phyloP scores from a whole-genome alignment of 2,329 filamentous ascomycete species.

The Sclerotinia trifoliorum region DNA sequence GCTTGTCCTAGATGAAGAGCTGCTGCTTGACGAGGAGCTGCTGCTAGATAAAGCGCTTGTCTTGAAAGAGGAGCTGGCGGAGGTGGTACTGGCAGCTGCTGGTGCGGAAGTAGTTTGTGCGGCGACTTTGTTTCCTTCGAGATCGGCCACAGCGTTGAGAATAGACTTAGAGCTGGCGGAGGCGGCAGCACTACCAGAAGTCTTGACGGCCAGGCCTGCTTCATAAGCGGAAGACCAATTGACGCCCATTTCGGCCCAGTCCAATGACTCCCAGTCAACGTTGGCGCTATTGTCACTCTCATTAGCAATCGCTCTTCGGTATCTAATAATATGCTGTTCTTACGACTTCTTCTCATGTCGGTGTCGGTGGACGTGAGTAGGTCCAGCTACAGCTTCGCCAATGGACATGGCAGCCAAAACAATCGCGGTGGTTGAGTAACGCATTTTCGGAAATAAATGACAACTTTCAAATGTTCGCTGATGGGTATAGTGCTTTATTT shows the following conservation, averaged over 20 bases:
- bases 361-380: slow-evolving; percentile 37
- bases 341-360: slow-evolving; percentile 40
- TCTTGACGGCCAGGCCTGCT: slow-evolving; percentile 27
- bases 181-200: slow-evolving; percentile 9
- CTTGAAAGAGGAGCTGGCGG: slow-evolving; percentile 2
- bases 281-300: not conserved
- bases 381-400: slow-evolving; percentile 37
- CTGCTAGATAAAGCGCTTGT: not conserved
- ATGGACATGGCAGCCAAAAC: slow-evolving; percentile 37
- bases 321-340: slow-evolving; percentile 15
- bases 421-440: slow-evolving; percentile 36
- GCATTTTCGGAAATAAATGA: slow-evolving; percentile 33
- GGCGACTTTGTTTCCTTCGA: not conserved
- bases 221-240: slow-evolving; percentile 35
- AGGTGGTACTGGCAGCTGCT: slow-evolving; percentile 9
- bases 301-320: slow-evolving; percentile 22
- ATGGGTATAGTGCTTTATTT: slow-evolving; percentile 21
- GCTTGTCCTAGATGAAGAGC: not conserved
- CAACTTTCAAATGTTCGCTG: slow-evolving; percentile 2
- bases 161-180: slow-evolving; percentile 10
- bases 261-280: slow-evolving; percentile 32
- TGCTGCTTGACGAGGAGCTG: not conserved
- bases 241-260: slow-evolving; percentile 36
- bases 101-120: slow-evolving; percentile 15
- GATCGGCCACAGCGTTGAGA: not conserved